phyloP scores from a whole-genome alignment of 2,329 filamentous ascomycete genomes.

The Microdochium trichocladiopsis region DNA sequence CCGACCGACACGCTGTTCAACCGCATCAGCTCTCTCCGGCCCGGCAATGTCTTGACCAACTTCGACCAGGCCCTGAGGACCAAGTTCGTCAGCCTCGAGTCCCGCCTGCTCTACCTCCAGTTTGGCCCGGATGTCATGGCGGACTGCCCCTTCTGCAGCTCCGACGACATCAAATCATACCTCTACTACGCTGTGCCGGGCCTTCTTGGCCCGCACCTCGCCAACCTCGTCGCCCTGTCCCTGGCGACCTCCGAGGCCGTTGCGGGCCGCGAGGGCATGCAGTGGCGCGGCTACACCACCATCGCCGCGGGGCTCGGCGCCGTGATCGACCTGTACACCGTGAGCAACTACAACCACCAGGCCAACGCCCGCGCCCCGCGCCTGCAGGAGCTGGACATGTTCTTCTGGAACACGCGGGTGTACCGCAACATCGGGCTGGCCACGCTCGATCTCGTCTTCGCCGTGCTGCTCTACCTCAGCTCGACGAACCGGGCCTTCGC shows the following conservation, averaged over 20 bases:
- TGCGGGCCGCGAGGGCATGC: conserved; percentile 52
- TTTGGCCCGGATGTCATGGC: conserved; percentile 71
- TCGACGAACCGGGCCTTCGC: conserved; percentile 75
- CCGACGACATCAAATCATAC: conserved; percentile 64
- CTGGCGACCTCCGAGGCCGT: conserved; percentile 64
- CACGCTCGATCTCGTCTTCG: conserved; percentile 55
- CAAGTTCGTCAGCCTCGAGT: conserved; percentile 64
- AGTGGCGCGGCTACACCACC: conserved; percentile 67
- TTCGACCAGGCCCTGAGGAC: conserved; percentile 58
- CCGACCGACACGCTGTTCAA: conserved; percentile 80
- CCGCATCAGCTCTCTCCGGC: conserved; percentile 56
- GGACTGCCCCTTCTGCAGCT: conserved; percentile 74
- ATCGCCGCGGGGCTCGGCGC: conserved; percentile 53
- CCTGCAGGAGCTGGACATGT: conserved; percentile 58
- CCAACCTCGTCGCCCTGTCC: conserved; percentile 67
- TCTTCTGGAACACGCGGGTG: conserved; percentile 63
- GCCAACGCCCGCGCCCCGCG: conserved; percentile 56
- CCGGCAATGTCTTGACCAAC: conserved; percentile 37
- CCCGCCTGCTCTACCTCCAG: conserved; percentile 73
- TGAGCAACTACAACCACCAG: conserved; percentile 58
- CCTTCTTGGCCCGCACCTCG: conserved; percentile 68
- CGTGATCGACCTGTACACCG: conserved; percentile 57
- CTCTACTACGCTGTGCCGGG: conserved; percentile 74
- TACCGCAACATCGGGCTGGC: conserved; percentile 59
- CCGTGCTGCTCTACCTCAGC: conserved; percentile 63